Evolutionary conservation across 192 early-diverging fungal species (phyloP), one percentile per base, ranked within the genome.

Genomic region (Backusella liffmaniae): DNA sequence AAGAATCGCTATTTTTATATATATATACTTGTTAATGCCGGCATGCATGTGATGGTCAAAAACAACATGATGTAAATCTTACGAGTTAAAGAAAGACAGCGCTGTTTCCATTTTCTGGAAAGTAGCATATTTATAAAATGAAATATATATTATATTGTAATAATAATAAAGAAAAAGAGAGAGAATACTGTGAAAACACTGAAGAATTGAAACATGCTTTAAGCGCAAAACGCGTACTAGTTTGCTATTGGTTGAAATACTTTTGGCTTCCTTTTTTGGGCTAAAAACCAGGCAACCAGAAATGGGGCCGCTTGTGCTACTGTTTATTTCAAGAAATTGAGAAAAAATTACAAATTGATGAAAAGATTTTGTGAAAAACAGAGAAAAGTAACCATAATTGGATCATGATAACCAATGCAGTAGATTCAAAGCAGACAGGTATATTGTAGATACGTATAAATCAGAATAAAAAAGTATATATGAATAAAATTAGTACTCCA

Each of bases 71-170:
- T 29, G 32, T 67, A 34, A 23, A 37, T 35, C 21, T 69, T 69
- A 69, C 67, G 67, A 69, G 67, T 35, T 67, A 35, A 71, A 49
- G 35, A 71, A 15, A 71, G 26, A 30, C 35, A 71, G 23, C 7
- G 70, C 29, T 49, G 35, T 42, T 71, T 71, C 70, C 70, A 71
- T 30, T 39, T 69, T 7, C 36, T 46, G 44, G 23, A 67, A 35
- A 36, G 7, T 36, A 67, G 35, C 35, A 67, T 67, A 32, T 35
- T 67, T 16, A 32, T 32, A 67, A 35, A 32, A n/a, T 35, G 29
- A 39, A 9, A 21, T 69, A 32, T 35, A n/a, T 32, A 26, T 44
- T 8, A 69, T 69, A 37, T 21, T 36, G 21, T 23, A 69, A 23
- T 26, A 23, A 37, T 37, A 21, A n/a, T 16, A 37, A 15, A 68